phyloP scores from a whole-genome alignment of 495 filamentous ascomycete genomes.

The Penicillium maclennaniae region DNA sequence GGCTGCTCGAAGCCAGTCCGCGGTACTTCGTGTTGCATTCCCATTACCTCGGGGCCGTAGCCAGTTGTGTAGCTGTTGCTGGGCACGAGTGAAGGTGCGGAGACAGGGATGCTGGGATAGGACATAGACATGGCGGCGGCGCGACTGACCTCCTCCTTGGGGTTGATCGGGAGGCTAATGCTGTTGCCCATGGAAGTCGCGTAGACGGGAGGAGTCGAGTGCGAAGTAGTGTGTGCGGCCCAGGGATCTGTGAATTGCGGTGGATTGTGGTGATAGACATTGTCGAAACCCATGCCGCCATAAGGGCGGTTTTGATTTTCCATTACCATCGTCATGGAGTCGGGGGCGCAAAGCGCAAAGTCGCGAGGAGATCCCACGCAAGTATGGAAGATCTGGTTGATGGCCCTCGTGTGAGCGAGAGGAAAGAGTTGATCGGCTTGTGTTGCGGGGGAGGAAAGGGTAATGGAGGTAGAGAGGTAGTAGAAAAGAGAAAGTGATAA shows the following conservation, averaged over 20 bases:
- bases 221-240: constrained; percentile 57
- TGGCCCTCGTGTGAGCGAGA: not conserved
- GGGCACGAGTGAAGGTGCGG: constrained; percentile 64
- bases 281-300: constrained; percentile 78
- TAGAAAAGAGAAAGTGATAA: constrained; percentile 36
- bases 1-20: constrained; percentile 52
- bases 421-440: constrained; percentile 14
- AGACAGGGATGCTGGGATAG: constrained; percentile 67
- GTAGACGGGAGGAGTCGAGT: constrained; percentile 52
- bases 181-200: constrained; percentile 57
- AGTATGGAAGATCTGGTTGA: not conserved
- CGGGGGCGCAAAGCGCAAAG: constrained; percentile 15
- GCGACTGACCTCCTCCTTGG: constrained; percentile 54
- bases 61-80: constrained; percentile 66
- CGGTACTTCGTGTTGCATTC: constrained; percentile 64
- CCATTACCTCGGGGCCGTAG: constrained; percentile 69
- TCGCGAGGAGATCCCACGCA: constrained; percentile 17
- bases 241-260: constrained; percentile 95
- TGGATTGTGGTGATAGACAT: constrained; percentile 63
- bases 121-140: constrained; percentile 67
- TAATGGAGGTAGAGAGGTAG: not conserved
- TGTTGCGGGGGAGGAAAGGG: constrained; percentile 15
- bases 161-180: constrained; percentile 49
- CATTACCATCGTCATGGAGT: constrained; percentile 81
- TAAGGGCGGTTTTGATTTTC: constrained; percentile 80